Evolutionary conservation across 1,284 basidiomycete species (phyloP).

Genomic region (Puccinia coronata): DNA sequence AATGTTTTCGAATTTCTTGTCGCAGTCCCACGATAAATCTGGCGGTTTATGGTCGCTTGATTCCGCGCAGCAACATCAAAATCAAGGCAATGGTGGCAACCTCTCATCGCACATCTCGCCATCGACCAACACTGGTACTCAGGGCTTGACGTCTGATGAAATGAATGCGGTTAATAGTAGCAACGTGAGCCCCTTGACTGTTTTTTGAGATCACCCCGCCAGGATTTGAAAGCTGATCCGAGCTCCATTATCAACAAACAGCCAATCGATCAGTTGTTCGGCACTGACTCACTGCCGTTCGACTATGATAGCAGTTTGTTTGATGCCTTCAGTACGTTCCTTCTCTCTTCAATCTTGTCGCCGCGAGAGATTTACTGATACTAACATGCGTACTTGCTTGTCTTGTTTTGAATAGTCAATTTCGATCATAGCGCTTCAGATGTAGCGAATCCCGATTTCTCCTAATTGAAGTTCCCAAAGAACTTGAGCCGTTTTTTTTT

Average conservation of each 20-base stretch:
- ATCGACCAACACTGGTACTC: constrained; percentile 2
- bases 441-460: constrained; percentile 26
- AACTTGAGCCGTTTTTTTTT: background rate
- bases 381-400: background rate
- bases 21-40: constrained; percentile 19
- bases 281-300: constrained; percentile 7
- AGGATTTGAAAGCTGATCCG: background rate
- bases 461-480: background rate
- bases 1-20: background rate
- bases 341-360: background rate
- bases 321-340: constrained; percentile 37
- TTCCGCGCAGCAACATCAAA: constrained; percentile 15
- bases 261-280: constrained; percentile 46
- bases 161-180: constrained; percentile 12
- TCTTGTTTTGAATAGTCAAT: constrained; percentile 6
- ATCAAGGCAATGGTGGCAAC: background rate
- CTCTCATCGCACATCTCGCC: background rate
- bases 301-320: constrained; percentile 38
- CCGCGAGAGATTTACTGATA: background rate
- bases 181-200: constrained; percentile 15
- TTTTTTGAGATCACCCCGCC: background rate
- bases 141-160: constrained; percentile 13
- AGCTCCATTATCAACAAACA: background rate
- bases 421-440: constrained; percentile 22
- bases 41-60: constrained; percentile 20